Percentiles rank a stretch among this genome's conserved stretches.
These are phyloP conservation scores for Pleurostoma richardsiae DNA, from an alignment of 2,329 filamentous ascomycete species.

Conservation along the genomic window DNA sequence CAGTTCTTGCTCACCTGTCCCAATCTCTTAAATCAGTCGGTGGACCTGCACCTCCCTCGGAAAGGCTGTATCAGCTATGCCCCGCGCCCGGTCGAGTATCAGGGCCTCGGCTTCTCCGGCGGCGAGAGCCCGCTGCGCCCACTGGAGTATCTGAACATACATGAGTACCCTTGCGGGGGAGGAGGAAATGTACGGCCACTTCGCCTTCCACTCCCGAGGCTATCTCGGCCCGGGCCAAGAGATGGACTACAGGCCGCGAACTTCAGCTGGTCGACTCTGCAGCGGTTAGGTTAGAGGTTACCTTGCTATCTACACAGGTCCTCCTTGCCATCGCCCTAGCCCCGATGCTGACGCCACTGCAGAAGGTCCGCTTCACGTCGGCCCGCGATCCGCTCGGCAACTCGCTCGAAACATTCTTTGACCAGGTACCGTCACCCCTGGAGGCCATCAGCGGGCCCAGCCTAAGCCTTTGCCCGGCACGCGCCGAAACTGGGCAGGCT, in stretches of 20 bases:
- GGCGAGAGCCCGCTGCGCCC: neutral
- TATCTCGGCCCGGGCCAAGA: neutral
- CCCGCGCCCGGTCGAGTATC: neutral
- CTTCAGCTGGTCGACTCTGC: neutral
- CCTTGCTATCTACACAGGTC: neutral
- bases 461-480: neutral
- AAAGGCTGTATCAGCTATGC: neutral
- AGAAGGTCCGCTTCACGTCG: neutral
- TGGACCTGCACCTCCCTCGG: neutral
- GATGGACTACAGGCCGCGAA: neutral
- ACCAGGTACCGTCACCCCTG: neutral
- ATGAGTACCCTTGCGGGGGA: neutral
- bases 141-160: neutral
- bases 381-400: neutral
- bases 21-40: neutral
- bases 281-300: neutral
- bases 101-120: neutral
- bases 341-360: neutral
- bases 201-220: neutral
- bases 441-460: neutral
- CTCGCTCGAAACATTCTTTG: neutral
- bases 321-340: neutral
- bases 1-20: neutral
- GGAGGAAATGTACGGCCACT: neutral
- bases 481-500: neutral